Base-by-base conservation (phyloP, 306 rosid genomes). In the Gastrolobium bilobum region DNA sequence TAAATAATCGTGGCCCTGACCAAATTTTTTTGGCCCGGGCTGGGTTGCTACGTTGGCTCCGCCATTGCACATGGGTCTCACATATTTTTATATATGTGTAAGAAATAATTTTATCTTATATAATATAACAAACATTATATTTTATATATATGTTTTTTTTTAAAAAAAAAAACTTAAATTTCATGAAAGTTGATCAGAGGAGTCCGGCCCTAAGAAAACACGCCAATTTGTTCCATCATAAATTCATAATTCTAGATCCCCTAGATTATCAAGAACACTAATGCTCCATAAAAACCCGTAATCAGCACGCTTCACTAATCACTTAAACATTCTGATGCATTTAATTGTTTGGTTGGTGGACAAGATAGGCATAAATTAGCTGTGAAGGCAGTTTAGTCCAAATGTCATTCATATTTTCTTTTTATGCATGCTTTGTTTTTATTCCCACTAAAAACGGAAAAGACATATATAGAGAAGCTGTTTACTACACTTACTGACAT, bases 381-480 rank as follows among this genome's bases (percentile, higher is more conserved):
- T 33, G 39, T 33, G 39, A 62, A 65, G 43, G 46, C 58, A 10
- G 37, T 76, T 52, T 10, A 4, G 46, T 63, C 34, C 20, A 20
- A 52, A 66, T 58, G 33, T 9, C 40, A 53, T 5, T 29, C 9
- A 35, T 39, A 26, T 7, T 29, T 50, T n/a, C 47, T 29, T 20
- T 51, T 54, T 30, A n/a, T 79, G 47, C 56, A 44, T 51, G 46
- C 46, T 62, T 76, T 70, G 37, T 62, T 50, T 75, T 20, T 59
- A 77, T 77, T 43, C 86, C 86, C 79, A 77, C 86, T 71, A 68
- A 59, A 63, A 34, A 39, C 40, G 57, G 50, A 30, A 35, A 65
- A 46, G 69, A 53, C 84, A 72, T 9, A 29, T 44, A 5, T 66
- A 38, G 42, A 34, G 35, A 48, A 58, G 20, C 8, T 59, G 59